Conservation (phyloP, 495 filamentous ascomycete genomes). For the Aspergillus ellipticus region DNA sequence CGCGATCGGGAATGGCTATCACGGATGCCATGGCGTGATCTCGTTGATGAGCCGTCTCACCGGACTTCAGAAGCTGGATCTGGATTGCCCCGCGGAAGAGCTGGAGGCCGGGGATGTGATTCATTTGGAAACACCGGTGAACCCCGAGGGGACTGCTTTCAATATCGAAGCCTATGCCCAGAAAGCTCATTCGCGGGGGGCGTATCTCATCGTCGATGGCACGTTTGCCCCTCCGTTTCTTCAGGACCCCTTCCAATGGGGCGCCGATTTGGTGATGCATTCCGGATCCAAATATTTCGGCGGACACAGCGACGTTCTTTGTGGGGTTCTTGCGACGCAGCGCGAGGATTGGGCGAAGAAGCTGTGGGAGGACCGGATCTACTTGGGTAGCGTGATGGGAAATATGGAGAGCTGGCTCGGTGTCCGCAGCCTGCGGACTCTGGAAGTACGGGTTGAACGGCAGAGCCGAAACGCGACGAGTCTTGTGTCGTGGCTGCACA, state of each 20-base stretch:
- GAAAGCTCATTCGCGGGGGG: constrained; percentile 68
- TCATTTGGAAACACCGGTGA: constrained; percentile 88
- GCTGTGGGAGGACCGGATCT: constrained; percentile 62
- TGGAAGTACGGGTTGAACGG: constrained; percentile 74
- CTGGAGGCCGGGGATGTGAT: constrained; percentile 75
- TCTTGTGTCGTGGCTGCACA: constrained; percentile 69
- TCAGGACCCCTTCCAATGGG: constrained; percentile 76
- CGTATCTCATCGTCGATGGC: constrained; percentile 76
- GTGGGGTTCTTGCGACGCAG: constrained; percentile 70
- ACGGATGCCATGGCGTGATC: constrained; percentile 87
- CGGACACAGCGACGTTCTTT: constrained; percentile 87
- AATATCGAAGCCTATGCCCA: constrained; percentile 65
- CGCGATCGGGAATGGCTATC: constrained; percentile 79
- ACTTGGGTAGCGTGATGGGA: constrained; percentile 84
- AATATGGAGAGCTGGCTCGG: constrained; percentile 91
- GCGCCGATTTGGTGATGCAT: constrained; percentile 86
- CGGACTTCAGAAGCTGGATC: constrained; percentile 59
- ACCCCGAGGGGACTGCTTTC: constrained; percentile 78
- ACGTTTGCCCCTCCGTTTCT: constrained; percentile 92
- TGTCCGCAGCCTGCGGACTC: constrained; percentile 75
- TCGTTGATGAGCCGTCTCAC: constrained; percentile 65
- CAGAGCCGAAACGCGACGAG: constrained; percentile 65
- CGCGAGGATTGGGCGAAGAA: constrained; percentile 51
- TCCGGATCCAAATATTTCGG: constrained; percentile 93
- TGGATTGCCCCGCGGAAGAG: constrained; percentile 54